phyloP scores from a whole-genome alignment of 164 flowering plant genomes.

The Piper betle region DNA sequence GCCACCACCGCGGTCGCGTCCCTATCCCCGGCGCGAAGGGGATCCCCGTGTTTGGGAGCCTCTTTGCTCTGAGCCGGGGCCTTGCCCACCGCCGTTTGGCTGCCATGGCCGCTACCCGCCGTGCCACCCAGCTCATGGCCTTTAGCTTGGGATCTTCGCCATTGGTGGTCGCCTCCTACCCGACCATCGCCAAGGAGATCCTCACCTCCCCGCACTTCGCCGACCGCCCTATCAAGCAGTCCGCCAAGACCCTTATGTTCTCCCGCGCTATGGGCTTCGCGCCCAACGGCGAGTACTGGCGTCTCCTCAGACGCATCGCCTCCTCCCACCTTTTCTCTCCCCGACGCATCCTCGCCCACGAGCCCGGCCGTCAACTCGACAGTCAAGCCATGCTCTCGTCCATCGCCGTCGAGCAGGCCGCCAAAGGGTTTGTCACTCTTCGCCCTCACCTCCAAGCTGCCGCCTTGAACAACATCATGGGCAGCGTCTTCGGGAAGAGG shows the following conservation, averaged over 20 bases:
- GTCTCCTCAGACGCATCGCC: constrained; percentile 47
- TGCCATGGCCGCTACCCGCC: constrained; percentile 19
- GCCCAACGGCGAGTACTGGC: constrained; percentile 62
- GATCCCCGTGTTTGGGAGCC: constrained; percentile 48
- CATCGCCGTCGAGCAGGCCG: constrained; percentile 19
- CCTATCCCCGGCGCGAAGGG: constrained; percentile 54
- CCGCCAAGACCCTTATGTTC: constrained; percentile 58
- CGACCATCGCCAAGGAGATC: constrained; percentile 44
- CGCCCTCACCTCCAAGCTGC: constrained; percentile 41
- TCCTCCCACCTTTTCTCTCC: constrained; percentile 54
- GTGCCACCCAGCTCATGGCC: constrained; percentile 48
- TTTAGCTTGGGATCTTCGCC: constrained; percentile 58
- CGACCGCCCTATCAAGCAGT: constrained; percentile 62
- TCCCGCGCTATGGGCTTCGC: constrained; percentile 76
- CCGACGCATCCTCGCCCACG: constrained; percentile 37
- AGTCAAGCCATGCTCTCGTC: constrained; percentile 27
- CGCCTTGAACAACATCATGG: constrained; percentile 54
- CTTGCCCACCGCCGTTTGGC: constrained; percentile 52
- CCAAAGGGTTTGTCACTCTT: constrained; percentile 21
- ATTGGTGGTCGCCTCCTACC: constrained; percentile 44
- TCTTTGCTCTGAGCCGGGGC: constrained; percentile 30
- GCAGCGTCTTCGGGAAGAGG: constrained; percentile 47
- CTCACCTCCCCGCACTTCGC: constrained; percentile 47
- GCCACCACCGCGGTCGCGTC: constrained; percentile 23
- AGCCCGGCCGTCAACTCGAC: constrained; percentile 26